Evolutionary conservation across 2,329 filamentous ascomycete genomes (phyloP).

Genomic region (Aspergillus sojae): DNA sequence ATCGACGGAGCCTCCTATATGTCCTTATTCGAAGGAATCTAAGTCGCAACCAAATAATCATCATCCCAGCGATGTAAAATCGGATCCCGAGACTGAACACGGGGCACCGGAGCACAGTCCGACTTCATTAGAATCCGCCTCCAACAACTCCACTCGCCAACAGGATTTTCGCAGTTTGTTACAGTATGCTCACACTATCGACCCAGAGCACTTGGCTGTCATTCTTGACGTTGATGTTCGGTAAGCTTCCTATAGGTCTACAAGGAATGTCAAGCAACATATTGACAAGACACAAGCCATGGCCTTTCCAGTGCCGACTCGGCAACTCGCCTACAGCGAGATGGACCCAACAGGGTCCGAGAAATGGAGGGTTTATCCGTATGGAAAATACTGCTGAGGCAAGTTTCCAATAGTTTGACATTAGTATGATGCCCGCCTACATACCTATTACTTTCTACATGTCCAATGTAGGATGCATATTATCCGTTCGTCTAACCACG

Average conservation of each 20-base stretch:
- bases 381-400: slow-evolving; percentile 75
- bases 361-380: slow-evolving; percentile 71
- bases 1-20: slow-evolving; percentile 45
- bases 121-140: not conserved
- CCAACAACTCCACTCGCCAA: not conserved
- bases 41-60: slow-evolving; percentile 23
- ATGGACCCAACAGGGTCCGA: slow-evolving; percentile 73
- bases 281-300: slow-evolving; percentile 43
- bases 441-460: slow-evolving; percentile 5
- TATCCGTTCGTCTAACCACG: slow-evolving; percentile 12
- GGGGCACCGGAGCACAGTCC: slow-evolving; percentile 3
- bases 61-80: slow-evolving; percentile 23
- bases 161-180: slow-evolving; percentile 11
- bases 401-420: slow-evolving; percentile 76
- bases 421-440: slow-evolving; percentile 49
- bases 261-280: no score
- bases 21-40: slow-evolving; percentile 34
- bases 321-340: slow-evolving; percentile 63
- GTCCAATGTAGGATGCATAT: not conserved
- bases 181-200: slow-evolving; percentile 30
- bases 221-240: slow-evolving; percentile 27
- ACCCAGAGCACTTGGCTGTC: slow-evolving; percentile 21
- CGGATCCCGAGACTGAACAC: slow-evolving; percentile 23
- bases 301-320: slow-evolving; percentile 67
- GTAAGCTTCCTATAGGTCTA: slow-evolving; percentile 17